Evolutionary conservation across 2,329 filamentous ascomycete genomes (phyloP).

Genomic region (Trichoderma aggressivum): DNA sequence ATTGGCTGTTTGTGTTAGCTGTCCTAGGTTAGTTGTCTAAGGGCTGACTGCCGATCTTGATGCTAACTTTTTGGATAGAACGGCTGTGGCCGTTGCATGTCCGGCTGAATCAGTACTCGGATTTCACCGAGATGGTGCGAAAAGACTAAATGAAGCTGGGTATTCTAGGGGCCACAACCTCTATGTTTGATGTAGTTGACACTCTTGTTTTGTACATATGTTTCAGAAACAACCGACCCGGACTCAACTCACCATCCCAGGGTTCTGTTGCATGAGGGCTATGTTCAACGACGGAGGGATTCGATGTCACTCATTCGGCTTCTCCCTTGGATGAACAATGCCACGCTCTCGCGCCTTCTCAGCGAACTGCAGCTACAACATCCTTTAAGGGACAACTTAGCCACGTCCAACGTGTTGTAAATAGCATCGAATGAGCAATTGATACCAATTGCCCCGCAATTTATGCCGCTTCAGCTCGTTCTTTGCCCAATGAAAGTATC

Average conservation of each 20-base stretch:
- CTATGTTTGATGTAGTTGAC: neutral
- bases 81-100: neutral
- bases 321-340: neutral
- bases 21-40: no score
- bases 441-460: neutral
- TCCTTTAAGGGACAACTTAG: neutral
- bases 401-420: neutral
- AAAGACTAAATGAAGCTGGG: neutral
- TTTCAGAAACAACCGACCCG: neutral
- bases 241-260: neutral
- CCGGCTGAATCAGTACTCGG: neutral
- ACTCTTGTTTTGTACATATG: neutral
- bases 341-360: neutral
- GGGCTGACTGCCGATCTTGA: neutral
- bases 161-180: neutral
- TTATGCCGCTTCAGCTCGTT: neutral
- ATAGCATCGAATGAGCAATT: no score
- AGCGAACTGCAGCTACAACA: neutral
- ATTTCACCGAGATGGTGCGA: neutral
- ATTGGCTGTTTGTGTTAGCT: neutral
- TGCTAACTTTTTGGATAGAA: neutral
- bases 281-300: neutral
- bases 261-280: neutral
- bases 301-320: neutral
- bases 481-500: neutral